Base-by-base conservation (phyloP, 2,329 filamentous ascomycete genomes). In the Claviceps africana region DNA sequence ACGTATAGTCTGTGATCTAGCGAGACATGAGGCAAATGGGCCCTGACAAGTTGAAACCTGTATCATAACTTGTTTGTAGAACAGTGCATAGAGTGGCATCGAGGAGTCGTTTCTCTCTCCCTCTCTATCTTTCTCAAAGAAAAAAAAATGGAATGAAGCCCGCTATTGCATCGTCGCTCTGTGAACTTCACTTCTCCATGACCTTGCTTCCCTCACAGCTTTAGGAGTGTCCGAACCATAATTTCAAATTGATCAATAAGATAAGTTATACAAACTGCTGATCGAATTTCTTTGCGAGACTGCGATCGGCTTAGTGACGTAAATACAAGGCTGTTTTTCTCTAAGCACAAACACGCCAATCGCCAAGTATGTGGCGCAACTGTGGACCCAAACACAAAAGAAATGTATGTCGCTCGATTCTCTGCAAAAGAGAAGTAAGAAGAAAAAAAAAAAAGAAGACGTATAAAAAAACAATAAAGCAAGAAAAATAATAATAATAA, bases 41-140 rank as follows among this genome's bases (percentile, higher is more conserved):
- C 30, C 21, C 7, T 33, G 48, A 48, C 46, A 50, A 46, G 47
- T 42, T 51, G 51, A 56, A 58, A 53, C 59, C 59, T 71, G 67
- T 70, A 70, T 61, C 65, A 72, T 71, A 71, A 54, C 60, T 58
- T 70, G 65, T 21, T 19, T 8, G 28, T 70, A 68, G 66, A 70
- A 64, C 65, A 65, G 62, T 68, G 69, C 70, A 72, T 72, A 67
- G 63, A 69, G 60, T 49, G 68, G 70, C 69, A 70, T 69, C 62
- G 57, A n/a, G 65, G 67, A 60, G 62, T 63, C 59, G 58, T 62
- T 64, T 56, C n/a, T n/a, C n/a, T n/a, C n/a, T n/a, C n/a, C n/a
- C n/a, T n/a, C n/a, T n/a, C n/a, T n/a, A n/a, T n/a, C n/a, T n/a
- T 65, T 65, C 3, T 2, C 2, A 19, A 40, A 39, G 1, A 21